Percentiles rank a stretch among this genome's conserved stretches.
Conservation (phyloP, 2,329 filamentous ascomycete species). For the Alternaria postmessia region DNA sequence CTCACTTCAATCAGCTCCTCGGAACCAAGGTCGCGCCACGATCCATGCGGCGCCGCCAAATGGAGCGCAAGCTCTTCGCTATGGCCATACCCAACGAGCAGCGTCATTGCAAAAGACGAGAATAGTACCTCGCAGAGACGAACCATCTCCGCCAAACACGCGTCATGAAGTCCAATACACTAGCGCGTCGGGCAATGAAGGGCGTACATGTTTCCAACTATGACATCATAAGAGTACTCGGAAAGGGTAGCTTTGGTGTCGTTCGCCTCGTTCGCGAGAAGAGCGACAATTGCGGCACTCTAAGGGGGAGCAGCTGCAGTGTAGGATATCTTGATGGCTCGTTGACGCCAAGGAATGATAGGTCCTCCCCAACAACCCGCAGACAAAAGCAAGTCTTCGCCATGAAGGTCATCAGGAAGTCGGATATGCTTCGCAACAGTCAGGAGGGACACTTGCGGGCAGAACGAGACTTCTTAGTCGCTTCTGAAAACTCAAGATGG, state of each 20-base stretch:
- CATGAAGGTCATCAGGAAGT: slow-evolving; percentile 97
- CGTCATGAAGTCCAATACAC: slow-evolving; percentile 70
- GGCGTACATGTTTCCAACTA: slow-evolving; percentile 71
- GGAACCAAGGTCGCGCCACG: slow-evolving; percentile 64
- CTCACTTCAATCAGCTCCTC: slow-evolving; percentile 77
- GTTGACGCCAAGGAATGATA: slow-evolving; percentile 5
- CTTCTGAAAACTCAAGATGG: slow-evolving; percentile 88
- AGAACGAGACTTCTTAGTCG: slow-evolving; percentile 89
- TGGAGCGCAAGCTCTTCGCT: slow-evolving; percentile 70
- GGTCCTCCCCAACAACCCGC: neutral
- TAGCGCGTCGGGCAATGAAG: slow-evolving; percentile 57
- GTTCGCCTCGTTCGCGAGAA: slow-evolving; percentile 83
- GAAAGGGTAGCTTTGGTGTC: slow-evolving; percentile 93
- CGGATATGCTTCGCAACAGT: slow-evolving; percentile 86
- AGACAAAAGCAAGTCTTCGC: slow-evolving; percentile 72
- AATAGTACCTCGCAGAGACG: slow-evolving; percentile 73
- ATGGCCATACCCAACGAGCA: slow-evolving; percentile 66
- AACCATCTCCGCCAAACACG: slow-evolving; percentile 78
- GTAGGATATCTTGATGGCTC: slow-evolving; percentile 22
- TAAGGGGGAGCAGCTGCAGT: slow-evolving; percentile 21
- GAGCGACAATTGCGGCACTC: slow-evolving; percentile 29
- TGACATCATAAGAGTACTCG: slow-evolving; percentile 80
- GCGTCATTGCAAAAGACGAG: slow-evolving; percentile 60
- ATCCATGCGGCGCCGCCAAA: slow-evolving; percentile 65
- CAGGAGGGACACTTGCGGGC: slow-evolving; percentile 93